Conservation (phyloP, 164 flowering plant genomes). For the Vitis rupestris region DNA sequence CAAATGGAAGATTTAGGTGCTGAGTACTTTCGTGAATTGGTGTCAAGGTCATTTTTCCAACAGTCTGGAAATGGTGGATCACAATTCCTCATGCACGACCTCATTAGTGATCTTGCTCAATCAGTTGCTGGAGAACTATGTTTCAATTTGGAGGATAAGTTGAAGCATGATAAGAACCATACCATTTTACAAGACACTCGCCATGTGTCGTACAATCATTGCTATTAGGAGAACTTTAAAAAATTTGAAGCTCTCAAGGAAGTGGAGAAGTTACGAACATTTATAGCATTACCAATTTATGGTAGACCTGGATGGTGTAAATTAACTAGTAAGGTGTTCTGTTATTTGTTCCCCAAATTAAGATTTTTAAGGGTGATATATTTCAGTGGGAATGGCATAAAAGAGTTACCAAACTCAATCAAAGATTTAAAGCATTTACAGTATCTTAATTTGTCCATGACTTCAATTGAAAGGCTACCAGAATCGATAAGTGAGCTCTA, state of each 20-base stretch:
- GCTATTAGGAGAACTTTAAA: neutral
- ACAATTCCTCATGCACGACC: constrained; percentile 2
- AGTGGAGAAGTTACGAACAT: neutral
- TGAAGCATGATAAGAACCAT: neutral
- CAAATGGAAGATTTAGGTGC: constrained; percentile 2
- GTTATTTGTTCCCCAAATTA: too few species aligned
- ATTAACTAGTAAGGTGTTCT: too few species aligned
- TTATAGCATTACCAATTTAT: too few species aligned
- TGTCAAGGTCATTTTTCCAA: constrained; percentile 2
- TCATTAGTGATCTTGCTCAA: neutral
- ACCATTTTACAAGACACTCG: neutral
- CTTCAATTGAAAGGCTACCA: neutral
- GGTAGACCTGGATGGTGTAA: too few species aligned
- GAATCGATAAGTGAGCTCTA: neutral
- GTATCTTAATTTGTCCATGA: neutral
- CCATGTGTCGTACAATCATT: neutral
- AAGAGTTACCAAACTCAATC: neutral
- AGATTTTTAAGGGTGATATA: too few species aligned
- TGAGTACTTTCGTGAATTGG: neutral
- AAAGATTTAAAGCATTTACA: constrained; percentile 8
- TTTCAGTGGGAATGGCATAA: too few species aligned
- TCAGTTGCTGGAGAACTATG: neutral
- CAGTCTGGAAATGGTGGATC: neutral
- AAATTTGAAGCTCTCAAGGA: neutral
- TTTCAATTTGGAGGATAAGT: too few species aligned